These are phyloP conservation scores for Capsicum chinense DNA, from an alignment of 257 asterid genomes.

Conservation along the genomic window DNA sequence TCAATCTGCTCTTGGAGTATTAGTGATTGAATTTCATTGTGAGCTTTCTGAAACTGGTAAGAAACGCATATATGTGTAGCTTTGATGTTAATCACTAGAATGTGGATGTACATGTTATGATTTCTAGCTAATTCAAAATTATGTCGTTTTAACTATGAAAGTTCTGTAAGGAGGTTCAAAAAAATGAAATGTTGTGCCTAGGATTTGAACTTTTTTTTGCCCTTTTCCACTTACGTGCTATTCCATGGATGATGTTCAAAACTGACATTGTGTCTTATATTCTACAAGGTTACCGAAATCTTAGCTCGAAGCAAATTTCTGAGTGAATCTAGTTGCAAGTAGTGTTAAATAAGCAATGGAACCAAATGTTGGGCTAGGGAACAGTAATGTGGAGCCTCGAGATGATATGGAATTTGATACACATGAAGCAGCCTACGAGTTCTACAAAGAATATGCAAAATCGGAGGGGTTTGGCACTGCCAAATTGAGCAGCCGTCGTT, in stretches of 20 bases:
- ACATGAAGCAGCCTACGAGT: constrained; percentile 81
- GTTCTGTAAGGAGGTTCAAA: no score
- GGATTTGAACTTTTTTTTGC: neutral
- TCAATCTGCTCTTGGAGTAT: neutral
- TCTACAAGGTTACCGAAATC: neutral
- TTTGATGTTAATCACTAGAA: no score
- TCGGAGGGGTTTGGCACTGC: constrained; percentile 92
- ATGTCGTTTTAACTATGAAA: neutral
- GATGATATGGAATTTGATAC: constrained; percentile 82
- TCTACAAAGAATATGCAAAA: constrained; percentile 83
- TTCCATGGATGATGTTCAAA: neutral
- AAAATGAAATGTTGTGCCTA: no score
- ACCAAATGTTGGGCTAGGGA: constrained; percentile 40
- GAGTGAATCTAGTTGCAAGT: neutral
- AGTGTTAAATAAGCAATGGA: constrained; percentile 52
- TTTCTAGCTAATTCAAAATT: neutral
- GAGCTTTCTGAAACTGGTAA: neutral
- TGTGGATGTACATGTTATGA: no score
- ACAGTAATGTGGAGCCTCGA: constrained; percentile 56
- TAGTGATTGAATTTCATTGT: neutral
- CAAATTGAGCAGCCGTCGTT: constrained; percentile 90
- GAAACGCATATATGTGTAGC: neutral
- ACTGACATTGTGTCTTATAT: constrained; percentile 2
- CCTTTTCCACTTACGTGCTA: neutral
- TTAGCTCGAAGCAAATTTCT: neutral